Conservation (phyloP, 352 stramenopile species). For the Poterioochromonas sp. region DNA sequence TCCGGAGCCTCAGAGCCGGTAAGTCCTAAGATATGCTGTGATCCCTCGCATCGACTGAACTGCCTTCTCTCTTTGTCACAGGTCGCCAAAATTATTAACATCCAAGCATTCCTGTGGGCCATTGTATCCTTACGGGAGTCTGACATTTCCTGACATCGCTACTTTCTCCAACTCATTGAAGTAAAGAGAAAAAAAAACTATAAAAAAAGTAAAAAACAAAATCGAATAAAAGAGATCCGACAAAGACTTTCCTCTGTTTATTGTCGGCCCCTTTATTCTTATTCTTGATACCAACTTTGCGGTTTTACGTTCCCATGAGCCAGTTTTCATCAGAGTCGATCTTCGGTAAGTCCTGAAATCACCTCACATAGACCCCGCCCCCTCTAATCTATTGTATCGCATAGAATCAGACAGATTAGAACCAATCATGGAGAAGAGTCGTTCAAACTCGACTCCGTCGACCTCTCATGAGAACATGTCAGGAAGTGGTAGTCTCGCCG, state of each 20-base stretch:
- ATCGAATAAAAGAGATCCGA: background rate
- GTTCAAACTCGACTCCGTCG: background rate
- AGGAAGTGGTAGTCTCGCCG: background rate
- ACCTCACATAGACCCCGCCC: too few relatives aligned
- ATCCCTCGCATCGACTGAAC: background rate
- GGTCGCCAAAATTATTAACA: background rate
- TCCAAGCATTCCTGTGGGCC: slow-evolving; percentile 10
- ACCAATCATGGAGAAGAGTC: background rate
- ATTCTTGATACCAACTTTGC: background rate
- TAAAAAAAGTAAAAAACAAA: background rate
- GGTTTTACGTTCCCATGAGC: background rate
- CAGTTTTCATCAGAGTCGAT: background rate
- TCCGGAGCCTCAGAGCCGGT: background rate
- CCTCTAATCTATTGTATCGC: too few relatives aligned
- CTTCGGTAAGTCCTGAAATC: background rate
- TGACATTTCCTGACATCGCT: slow-evolving; percentile 29
- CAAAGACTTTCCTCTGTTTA: background rate
- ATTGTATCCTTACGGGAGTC: slow-evolving; percentile 2
- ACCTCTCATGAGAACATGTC: background rate
- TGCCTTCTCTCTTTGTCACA: background rate
- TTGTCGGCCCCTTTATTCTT: background rate
- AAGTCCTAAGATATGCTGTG: background rate
- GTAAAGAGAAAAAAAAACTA: too few relatives aligned
- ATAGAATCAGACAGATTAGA: background rate
- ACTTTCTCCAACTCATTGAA: too few relatives aligned